These are phyloP conservation scores for Striga asiatica DNA, from an alignment of 257 asterid genomes.

Conservation along the genomic window DNA sequence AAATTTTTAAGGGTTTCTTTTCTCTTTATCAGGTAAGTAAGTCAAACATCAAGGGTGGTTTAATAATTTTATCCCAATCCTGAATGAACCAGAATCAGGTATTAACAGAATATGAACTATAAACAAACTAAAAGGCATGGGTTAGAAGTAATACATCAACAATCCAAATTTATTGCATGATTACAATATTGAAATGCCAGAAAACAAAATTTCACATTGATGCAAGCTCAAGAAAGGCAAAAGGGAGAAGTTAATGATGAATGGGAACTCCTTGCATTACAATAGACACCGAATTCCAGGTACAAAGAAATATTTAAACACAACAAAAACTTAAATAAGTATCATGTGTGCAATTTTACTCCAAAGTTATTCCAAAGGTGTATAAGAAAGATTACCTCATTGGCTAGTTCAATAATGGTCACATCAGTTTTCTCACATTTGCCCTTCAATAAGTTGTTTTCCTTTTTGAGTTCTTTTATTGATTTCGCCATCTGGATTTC, in stretches of 20 bases:
- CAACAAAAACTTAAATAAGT: no score
- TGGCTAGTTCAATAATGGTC: constrained; percentile 80
- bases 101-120: no score
- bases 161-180: no score
- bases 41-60: neutral
- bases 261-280: neutral
- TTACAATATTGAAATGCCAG: no score
- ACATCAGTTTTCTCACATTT: constrained; percentile 73
- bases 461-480: constrained; percentile 80
- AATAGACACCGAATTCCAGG: neutral
- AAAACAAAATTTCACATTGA: no score
- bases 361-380: neutral
- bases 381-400: constrained; percentile 48
- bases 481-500: constrained; percentile 78
- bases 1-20: neutral
- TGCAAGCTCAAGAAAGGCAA: neutral
- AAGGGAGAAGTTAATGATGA: neutral
- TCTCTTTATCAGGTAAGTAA: neutral
- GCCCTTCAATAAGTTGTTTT: constrained; percentile 72
- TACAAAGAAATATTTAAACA: no score
- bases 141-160: no score
- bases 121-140: no score
- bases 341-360: neutral
- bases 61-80: no score
- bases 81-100: neutral